Conservation (phyloP, 2,329 filamentous ascomycete genomes). For the Endothia cerciana region DNA sequence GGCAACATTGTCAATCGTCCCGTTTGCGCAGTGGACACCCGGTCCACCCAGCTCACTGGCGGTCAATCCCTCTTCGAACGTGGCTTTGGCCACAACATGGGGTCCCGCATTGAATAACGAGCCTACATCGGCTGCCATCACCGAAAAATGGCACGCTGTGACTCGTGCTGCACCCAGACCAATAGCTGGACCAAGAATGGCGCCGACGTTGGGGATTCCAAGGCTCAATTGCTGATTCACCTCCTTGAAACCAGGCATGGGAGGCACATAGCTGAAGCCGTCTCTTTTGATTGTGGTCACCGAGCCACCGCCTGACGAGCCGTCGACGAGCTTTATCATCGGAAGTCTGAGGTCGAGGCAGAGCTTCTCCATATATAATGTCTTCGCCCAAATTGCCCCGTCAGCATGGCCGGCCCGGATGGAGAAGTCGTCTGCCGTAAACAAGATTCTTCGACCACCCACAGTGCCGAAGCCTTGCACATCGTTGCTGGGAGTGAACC, state of each 20-base stretch:
- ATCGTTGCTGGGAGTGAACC: conserved; percentile 64
- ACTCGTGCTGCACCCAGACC: conserved; percentile 65
- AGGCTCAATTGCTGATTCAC: conserved; percentile 62
- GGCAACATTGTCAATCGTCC: conserved; percentile 68
- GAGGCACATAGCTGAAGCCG: conserved; percentile 64
- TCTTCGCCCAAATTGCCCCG: conserved; percentile 60
- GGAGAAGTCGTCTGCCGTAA: conserved; percentile 68
- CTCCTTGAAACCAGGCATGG: conserved; percentile 55
- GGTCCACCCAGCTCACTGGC: conserved; percentile 65
- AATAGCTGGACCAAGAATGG: conserved; percentile 66
- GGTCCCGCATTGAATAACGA: conserved; percentile 67
- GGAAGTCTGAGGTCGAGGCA: conserved; percentile 60
- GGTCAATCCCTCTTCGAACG: conserved; percentile 64
- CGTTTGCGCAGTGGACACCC: conserved; percentile 65
- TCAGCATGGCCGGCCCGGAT: conserved; percentile 68
- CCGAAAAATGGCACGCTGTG: conserved; percentile 65
- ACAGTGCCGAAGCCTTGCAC: conserved; percentile 62
- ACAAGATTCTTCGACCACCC: conserved; percentile 56
- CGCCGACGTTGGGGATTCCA: conserved; percentile 67
- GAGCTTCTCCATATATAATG: conserved; percentile 65
- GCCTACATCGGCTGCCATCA: conserved; percentile 67
- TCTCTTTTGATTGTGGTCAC: conserved; percentile 60
- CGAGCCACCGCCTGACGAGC: conserved; percentile 64
- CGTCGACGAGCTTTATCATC: conserved; percentile 67
- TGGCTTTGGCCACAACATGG: conserved; percentile 64